Percentiles rank a stretch among this genome's conserved stretches.
These are phyloP conservation scores for Talaromyces islandicus DNA, from an alignment of 2,329 filamentous ascomycete genomes.

Conservation along the genomic window DNA sequence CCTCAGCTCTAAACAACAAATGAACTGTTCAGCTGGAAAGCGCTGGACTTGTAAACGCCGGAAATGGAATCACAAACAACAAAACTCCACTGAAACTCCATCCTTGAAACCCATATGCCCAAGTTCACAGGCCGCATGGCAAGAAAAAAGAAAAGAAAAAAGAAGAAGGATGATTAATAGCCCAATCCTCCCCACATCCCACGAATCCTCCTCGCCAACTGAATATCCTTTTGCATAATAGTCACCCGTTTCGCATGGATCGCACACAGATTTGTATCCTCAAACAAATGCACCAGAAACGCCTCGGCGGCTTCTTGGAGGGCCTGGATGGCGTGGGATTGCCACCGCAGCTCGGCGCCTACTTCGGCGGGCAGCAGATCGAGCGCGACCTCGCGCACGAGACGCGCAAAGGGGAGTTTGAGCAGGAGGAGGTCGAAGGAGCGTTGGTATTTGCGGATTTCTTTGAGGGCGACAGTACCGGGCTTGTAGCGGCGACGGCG, in stretches of 20 bases:
- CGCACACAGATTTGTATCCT: conserved; percentile 91
- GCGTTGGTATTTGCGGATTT: conserved; percentile 87
- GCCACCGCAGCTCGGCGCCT: conserved; percentile 77
- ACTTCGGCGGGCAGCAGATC: conserved; percentile 51
- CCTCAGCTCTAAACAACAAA: not conserved
- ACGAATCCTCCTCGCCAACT: conserved; percentile 75
- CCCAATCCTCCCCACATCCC: conserved; percentile 69
- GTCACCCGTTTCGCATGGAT: conserved; percentile 96
- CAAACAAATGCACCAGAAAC: conserved; percentile 92
- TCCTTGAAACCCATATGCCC: not conserved
- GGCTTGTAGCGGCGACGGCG: conserved; percentile 61
- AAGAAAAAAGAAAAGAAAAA: not conserved
- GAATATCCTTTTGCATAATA: conserved; percentile 97
- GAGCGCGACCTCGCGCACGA: conserved; percentile 50
- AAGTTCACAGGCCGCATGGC: not conserved
- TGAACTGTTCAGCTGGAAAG: not conserved
- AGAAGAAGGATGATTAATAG: conserved; percentile 22
- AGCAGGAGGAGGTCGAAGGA: conserved; percentile 78
- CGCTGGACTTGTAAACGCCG: not conserved
- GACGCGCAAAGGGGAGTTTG: conserved; percentile 46
- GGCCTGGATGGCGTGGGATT: conserved; percentile 88
- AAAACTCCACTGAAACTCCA: not conserved
- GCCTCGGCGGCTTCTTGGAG: conserved; percentile 95
- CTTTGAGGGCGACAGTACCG: conserved; percentile 80
- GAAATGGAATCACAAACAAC: not conserved